Conservation (phyloP, 2,329 filamentous ascomycete genomes). For the Talaromyces funiculosus region DNA sequence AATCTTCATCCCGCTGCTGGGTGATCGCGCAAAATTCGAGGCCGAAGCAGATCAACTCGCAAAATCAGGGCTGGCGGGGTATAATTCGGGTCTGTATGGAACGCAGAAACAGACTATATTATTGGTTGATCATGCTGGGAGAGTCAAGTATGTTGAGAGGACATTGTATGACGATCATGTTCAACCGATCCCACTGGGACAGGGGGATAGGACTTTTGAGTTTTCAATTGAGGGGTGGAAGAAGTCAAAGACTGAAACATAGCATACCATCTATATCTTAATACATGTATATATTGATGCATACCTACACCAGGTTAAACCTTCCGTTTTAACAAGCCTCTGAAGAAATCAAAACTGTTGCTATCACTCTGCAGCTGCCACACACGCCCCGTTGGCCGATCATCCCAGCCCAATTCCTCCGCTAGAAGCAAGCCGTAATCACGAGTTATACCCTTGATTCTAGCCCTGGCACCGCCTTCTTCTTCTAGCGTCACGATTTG, state of each 20-base stretch:
- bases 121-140: conserved; percentile 50
- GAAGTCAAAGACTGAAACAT: not conserved
- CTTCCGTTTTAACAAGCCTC: conserved; percentile 77
- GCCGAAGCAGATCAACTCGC: conserved; percentile 7
- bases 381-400: conserved; percentile 67
- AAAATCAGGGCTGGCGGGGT: conserved; percentile 22
- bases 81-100: conserved; percentile 52
- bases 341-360: conserved; percentile 98
- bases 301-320: conserved; percentile 24
- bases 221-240: conserved; percentile 24
- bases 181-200: conserved; percentile 39
- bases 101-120: conserved; percentile 61
- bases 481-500: conserved; percentile 72
- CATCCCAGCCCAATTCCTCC: conserved; percentile 72
- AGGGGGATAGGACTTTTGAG: conserved; percentile 43
- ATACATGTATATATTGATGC: not conserved
- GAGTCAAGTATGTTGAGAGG: conserved; percentile 57
- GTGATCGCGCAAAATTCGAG: conserved; percentile 21
- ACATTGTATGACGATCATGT: conserved; percentile 54
- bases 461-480: conserved; percentile 67
- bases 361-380: conserved; percentile 91
- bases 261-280: not conserved
- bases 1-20: conserved; percentile 56
- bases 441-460: conserved; percentile 79
- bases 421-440: conserved; percentile 85